Evolutionary conservation across 352 stramenopile genomes (phyloP).

Genomic region (Pythium chondricola): DNA sequence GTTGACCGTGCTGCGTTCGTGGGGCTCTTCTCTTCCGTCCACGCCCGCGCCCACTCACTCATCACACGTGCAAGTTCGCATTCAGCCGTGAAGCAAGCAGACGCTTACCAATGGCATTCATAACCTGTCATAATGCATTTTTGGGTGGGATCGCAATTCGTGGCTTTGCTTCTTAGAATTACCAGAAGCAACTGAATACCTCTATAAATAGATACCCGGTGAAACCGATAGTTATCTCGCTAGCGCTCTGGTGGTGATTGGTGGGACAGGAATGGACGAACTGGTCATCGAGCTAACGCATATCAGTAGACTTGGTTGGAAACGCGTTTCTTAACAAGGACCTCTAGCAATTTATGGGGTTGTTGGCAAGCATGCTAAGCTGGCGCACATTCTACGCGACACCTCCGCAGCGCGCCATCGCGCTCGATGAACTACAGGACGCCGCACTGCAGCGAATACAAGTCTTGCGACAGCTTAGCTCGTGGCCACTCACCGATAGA

Average conservation of each 20-base stretch:
- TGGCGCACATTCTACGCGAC: conserved; percentile 88
- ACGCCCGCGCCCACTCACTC: conserved; percentile 3
- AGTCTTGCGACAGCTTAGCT: conserved; percentile 28
- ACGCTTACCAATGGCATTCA: conserved; percentile 10
- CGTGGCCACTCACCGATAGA: not conserved
- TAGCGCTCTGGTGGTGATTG: too few species aligned
- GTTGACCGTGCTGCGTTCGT: conserved; percentile 2
- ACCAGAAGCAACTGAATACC: too few species aligned
- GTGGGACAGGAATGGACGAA: too few species aligned
- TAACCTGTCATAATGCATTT: conserved; percentile 3
- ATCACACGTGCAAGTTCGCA: conserved; percentile 7
- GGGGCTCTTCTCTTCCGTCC: conserved; percentile 17
- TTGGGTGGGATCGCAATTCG: too few species aligned
- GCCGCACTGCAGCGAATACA: conserved; percentile 66
- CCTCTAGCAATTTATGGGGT: too few species aligned
- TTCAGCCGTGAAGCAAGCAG: conserved; percentile 5
- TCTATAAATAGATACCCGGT: too few species aligned
- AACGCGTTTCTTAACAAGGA: too few species aligned
- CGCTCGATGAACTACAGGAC: conserved; percentile 92
- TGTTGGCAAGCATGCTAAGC: too few species aligned
- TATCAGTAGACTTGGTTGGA: too few species aligned
- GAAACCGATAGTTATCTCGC: too few species aligned
- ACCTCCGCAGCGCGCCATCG: conserved; percentile 81
- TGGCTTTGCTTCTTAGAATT: too few species aligned
- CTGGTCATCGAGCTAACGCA: too few species aligned